phyloP scores from a whole-genome alignment of 768 basidiomycete genomes.

The Kockovaella imperatae region DNA sequence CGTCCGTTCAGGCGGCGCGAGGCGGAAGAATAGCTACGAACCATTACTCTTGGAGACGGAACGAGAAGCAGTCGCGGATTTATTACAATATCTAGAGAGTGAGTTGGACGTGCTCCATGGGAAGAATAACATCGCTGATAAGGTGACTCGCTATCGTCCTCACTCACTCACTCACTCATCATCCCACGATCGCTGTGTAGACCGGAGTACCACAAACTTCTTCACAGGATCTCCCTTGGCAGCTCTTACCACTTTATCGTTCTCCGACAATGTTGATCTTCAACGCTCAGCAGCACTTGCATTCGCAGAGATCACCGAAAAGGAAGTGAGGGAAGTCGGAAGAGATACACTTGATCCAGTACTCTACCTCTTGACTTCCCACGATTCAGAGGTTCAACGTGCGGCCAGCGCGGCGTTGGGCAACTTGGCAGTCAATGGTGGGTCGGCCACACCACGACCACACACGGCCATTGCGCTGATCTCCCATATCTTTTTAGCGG shows the following conservation, averaged over 20 bases:
- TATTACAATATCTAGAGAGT: conserved; percentile 98
- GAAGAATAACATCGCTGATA: neutral
- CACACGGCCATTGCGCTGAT: neutral
- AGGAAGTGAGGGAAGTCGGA: conserved; percentile 93
- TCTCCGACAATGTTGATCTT: conserved; percentile 97
- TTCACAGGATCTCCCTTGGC: conserved; percentile 86
- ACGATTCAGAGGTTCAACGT: conserved; percentile 97
- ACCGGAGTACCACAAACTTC: conserved; percentile 97
- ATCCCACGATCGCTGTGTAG: conserved; percentile 46
- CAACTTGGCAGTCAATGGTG: conserved; percentile 95
- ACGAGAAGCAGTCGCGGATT: conserved; percentile 93
- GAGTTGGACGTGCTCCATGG: too few species aligned
- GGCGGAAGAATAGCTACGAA: conserved; percentile 44
- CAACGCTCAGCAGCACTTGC: conserved; percentile 96
- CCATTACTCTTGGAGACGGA: conserved; percentile 53
- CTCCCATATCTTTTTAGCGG: conserved; percentile 57
- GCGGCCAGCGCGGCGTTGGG: conserved; percentile 96
- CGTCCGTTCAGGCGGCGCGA: conserved; percentile 30
- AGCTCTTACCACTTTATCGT: conserved; percentile 91
- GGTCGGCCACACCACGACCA: conserved; percentile 42
- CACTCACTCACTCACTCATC: neutral
- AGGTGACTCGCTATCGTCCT: neutral
- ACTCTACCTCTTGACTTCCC: conserved; percentile 89
- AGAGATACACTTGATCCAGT: conserved; percentile 97
- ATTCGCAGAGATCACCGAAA: conserved; percentile 98